Conservation (phyloP, 202 grass and related monocot genomes). For the Dendrocalamus latiflorus region DNA sequence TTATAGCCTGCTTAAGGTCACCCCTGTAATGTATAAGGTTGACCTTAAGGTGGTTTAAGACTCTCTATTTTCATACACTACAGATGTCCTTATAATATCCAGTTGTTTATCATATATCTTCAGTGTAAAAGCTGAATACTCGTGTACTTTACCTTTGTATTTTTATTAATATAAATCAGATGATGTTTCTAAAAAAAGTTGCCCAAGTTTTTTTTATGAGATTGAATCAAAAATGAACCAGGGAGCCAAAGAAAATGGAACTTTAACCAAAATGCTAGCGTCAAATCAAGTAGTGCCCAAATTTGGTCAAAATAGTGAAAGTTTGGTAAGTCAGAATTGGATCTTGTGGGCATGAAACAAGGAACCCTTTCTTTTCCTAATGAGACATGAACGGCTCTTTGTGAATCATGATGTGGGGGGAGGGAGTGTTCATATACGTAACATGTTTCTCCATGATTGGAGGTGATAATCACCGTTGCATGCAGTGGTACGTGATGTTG, state of each 20-base stretch:
- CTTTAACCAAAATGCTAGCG: not conserved
- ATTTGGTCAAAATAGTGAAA: not conserved
- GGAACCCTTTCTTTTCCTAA: not conserved
- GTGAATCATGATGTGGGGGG: not conserved
- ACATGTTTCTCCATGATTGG: not conserved
- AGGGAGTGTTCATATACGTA: not conserved
- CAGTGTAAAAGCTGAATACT: too few species aligned
- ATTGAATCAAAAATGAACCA: too few species aligned
- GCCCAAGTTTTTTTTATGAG: too few species aligned
- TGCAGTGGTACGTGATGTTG: not conserved
- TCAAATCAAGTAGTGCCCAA: not conserved
- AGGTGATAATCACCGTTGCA: not conserved
- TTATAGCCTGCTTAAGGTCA: too few species aligned
- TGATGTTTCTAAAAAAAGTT: too few species aligned
- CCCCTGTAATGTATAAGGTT: too few species aligned
- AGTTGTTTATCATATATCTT: too few species aligned
- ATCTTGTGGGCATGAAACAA: not conserved
- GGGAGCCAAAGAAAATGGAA: not conserved
- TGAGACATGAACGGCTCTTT: not conserved
- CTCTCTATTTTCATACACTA: too few species aligned
- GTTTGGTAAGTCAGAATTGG: not conserved
- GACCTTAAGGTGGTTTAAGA: too few species aligned
- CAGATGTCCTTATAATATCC: too few species aligned
- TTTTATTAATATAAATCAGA: too few species aligned
- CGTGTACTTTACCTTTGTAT: too few species aligned